Base-by-base conservation (phyloP, 1,139 yeast species). In the Meyerozyma sp. region DNA sequence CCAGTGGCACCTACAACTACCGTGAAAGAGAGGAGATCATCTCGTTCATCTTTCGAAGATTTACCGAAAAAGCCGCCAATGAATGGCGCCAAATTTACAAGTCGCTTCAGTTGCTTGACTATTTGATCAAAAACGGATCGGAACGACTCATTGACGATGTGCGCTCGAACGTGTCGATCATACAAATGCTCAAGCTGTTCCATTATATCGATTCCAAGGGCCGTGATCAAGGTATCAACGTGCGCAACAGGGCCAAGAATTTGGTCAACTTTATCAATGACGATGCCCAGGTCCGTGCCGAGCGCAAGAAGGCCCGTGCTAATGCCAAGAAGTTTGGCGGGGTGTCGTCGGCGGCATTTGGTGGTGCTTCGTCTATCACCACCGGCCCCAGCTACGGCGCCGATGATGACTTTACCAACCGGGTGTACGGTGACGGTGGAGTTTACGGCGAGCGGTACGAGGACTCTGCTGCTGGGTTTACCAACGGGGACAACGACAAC, bases 71-170 rank as follows among this genome's bases (percentile, higher is more conserved):
- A 66, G 79, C 94, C 6, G 96, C 97, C 43, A 85, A 83, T 59
- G 98, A 93, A 67, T 93, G 99, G 99, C 81, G 99, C 62, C 99
- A 93, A 63, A 91, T 93, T 50, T 93, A 93, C 70, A 93, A 93
- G 68, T 82, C 96, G 8, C 73, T 93, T 54, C 98, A 91, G 62
- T 74, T 93, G 58, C 76, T 93, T 61, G 99, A 93, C 57, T 93
- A 88, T 61, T 75, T 93, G 56, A 77, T 94, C 51, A 89, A 89
- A 61, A 87, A 93, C 59, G 99, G 98, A 1, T 81, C 93, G 30
- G 98, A 94, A 63, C 74, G 97, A 50, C 89, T 94, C 50, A 94
- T 94, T 47, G 98, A 93, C 65, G 97, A 93, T 52, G 91, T 95
- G 4, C 77, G 98, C 46, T 80, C 94, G 27, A 94, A 90, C 62